Conservation (phyloP, 1,284 basidiomycete genomes). For the Thelephora terrestris region DNA sequence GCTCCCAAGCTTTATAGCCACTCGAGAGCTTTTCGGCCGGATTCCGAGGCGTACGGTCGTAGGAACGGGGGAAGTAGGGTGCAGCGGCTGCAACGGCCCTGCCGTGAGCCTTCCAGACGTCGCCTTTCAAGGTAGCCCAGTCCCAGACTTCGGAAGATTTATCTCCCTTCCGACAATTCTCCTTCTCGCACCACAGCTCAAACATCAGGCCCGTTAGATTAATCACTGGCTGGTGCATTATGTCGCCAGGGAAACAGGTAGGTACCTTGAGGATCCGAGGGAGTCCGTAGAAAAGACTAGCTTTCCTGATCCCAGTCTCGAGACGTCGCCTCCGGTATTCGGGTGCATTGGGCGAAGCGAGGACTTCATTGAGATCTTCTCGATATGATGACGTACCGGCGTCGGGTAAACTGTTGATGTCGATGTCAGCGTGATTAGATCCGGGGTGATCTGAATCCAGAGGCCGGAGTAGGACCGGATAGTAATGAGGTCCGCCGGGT, state of each 20-base stretch:
- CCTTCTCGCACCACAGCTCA: constrained; percentile 15
- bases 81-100: constrained; percentile 9
- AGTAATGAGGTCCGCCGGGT: too few species aligned
- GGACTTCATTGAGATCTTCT: constrained; percentile 4
- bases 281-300: constrained; percentile 12
- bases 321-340: constrained; percentile 8
- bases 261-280: constrained; percentile 10
- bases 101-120: constrained; percentile 27
- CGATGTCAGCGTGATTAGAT: constrained; percentile 15
- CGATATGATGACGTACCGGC: too few species aligned
- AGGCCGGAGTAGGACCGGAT: constrained; percentile 14
- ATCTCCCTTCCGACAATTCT: too few species aligned
- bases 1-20: constrained; percentile 24
- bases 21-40: constrained; percentile 21
- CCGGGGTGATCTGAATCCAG: constrained; percentile 1
- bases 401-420: constrained; percentile 5
- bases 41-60: constrained; percentile 20
- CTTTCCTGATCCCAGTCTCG: constrained; percentile 15
- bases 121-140: constrained; percentile 23
- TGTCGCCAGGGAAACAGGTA: too few species aligned
- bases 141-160: constrained; percentile 19
- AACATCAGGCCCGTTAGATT: constrained; percentile 22
- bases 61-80: constrained; percentile 18
- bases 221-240: constrained; percentile 23
- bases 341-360: constrained; percentile 1